Evolutionary conservation across 345 rosid genomes (phyloP).

Genomic region (Clausena lansium): DNA sequence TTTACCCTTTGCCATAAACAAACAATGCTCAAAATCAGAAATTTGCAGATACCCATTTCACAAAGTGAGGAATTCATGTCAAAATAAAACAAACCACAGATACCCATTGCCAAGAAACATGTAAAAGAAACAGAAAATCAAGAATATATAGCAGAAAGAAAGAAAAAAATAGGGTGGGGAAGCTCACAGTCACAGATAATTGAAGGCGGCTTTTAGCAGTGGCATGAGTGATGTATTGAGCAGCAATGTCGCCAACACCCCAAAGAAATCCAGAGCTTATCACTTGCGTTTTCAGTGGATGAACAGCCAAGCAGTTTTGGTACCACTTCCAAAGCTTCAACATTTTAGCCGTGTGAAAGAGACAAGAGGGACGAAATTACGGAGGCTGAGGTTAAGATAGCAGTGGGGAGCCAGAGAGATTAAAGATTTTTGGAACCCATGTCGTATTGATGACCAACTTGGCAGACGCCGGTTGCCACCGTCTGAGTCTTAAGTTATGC

Average conservation of each 20-base stretch:
- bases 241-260: conserved; percentile 86
- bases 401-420: background rate
- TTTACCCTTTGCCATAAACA: background rate
- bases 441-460: conserved; percentile 16
- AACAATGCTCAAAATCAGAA: conserved; percentile 1
- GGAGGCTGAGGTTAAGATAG: background rate
- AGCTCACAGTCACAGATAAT: conserved; percentile 38
- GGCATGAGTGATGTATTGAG: conserved; percentile 81
- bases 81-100: background rate
- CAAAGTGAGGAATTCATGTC: background rate
- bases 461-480: background rate
- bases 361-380: background rate
- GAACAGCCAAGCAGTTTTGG: conserved; percentile 60
- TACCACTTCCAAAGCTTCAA: conserved; percentile 84
- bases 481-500: background rate
- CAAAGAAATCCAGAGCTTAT: conserved; percentile 88
- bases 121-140: background rate
- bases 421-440: conserved; percentile 18
- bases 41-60: conserved; percentile 11
- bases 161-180: background rate
- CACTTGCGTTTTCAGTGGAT: conserved; percentile 85
- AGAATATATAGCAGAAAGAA: background rate
- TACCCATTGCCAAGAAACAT: conserved; percentile 6
- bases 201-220: conserved; percentile 53
- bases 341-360: conserved; percentile 30